These are phyloP conservation scores for Xylaria digitata DNA, from an alignment of 2,329 filamentous ascomycete genomes.

Conservation along the genomic window DNA sequence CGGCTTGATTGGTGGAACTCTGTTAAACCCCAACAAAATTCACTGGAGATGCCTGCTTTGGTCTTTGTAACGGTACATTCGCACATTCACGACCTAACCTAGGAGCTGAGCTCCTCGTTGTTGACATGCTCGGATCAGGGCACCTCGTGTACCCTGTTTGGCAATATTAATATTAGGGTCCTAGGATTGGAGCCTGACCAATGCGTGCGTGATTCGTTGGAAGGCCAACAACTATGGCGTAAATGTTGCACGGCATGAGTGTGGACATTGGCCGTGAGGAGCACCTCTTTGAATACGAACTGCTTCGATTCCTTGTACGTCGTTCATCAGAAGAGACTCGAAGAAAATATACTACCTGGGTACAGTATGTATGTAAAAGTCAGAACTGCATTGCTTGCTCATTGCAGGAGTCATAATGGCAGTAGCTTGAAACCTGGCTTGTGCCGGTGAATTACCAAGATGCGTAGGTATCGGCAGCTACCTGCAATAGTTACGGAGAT, in stretches of 20 bases:
- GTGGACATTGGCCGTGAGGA: constrained; percentile 27
- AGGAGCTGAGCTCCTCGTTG: constrained; percentile 21
- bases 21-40: constrained; percentile 2
- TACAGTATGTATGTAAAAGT: background rate
- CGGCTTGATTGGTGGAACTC: constrained; percentile 8
- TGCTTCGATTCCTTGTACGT: constrained; percentile 23
- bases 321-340: constrained; percentile 1
- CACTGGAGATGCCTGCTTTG: background rate
- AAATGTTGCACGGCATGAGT: constrained; percentile 34
- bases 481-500: background rate
- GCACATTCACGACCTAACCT: constrained; percentile 4
- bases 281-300: constrained; percentile 36
- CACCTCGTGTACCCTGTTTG: constrained; percentile 16
- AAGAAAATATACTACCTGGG: constrained; percentile 5
- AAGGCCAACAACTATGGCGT: background rate
- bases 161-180: constrained; percentile 18
- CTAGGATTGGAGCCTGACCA: constrained; percentile 1
- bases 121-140: constrained; percentile 31
- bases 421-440: constrained; percentile 10
- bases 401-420: constrained; percentile 20
- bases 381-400: constrained; percentile 14
- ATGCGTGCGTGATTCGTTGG: constrained; percentile 17
- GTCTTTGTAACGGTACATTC: constrained; percentile 11
- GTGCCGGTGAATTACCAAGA: constrained; percentile 1
- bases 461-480: constrained; percentile 3